These are phyloP conservation scores for Nakazawaea wyomingensis DNA, from an alignment of 805 yeast genomes.

Conservation along the genomic window DNA sequence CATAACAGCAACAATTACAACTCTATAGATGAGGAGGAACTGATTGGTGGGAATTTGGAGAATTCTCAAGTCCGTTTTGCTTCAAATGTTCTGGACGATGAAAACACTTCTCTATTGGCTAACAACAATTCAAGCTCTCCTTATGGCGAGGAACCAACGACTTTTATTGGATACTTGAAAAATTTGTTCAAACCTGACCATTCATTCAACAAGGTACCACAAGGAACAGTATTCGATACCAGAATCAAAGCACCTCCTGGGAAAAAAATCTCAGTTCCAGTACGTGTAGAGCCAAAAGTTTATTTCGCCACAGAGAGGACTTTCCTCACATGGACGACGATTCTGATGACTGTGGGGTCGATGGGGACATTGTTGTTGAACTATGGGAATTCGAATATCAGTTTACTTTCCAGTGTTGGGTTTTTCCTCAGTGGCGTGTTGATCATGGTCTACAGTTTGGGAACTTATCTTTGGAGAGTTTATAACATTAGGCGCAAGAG, in stretches of 20 bases:
- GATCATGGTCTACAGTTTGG: conserved; percentile 68
- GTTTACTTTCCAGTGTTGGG: conserved; percentile 79
- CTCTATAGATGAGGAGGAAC: conserved; percentile 64
- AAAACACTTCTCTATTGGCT: conserved; percentile 30
- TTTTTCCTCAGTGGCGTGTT: conserved; percentile 77
- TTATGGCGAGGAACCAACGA: neutral
- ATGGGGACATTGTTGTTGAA: conserved; percentile 83
- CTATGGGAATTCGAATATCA: conserved; percentile 68
- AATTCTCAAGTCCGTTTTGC: conserved; percentile 7
- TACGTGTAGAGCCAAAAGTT: conserved; percentile 97
- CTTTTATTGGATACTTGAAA: conserved; percentile 8
- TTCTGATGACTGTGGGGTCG: conserved; percentile 81
- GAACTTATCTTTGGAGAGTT: conserved; percentile 76
- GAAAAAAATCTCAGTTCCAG: conserved; percentile 83
- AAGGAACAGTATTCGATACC: conserved; percentile 58
- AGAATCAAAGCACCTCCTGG: conserved; percentile 77
- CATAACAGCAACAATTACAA: conserved; percentile 20
- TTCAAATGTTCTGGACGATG: conserved; percentile 22
- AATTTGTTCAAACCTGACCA: conserved; percentile 28
- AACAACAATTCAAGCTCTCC: neutral
- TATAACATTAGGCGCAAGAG: conserved; percentile 75
- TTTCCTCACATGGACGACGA: conserved; percentile 87
- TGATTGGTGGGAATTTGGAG: conserved; percentile 31
- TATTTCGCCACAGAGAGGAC: conserved; percentile 98
- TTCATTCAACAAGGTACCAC: conserved; percentile 55